Percentiles rank a stretch among this genome's conserved stretches.
phyloP scores from a whole-genome alignment of 257 asterid species.

The Solanum virginianum region DNA sequence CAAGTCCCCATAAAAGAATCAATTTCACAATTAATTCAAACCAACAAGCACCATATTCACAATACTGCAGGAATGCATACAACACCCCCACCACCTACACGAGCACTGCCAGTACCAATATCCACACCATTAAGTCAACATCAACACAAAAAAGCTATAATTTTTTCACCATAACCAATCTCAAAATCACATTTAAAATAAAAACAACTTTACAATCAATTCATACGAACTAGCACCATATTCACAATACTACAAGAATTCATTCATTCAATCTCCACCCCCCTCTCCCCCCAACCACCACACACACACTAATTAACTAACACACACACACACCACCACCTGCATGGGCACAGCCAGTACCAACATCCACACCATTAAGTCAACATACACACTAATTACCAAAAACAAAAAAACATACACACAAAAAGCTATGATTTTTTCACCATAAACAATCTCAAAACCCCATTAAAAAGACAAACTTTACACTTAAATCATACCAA shows the following conservation, averaged over 20 bases:
- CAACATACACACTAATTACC: not conserved
- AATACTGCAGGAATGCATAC: not conserved
- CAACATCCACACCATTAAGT: not conserved
- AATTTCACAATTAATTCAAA: not conserved
- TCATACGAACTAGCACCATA: not conserved
- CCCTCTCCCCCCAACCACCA: no score
- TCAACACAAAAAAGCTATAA: not conserved
- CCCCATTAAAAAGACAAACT: not conserved
- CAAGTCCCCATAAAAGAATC: not conserved
- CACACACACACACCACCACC: no score
- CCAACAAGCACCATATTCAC: not conserved
- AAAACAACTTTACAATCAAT: not conserved
- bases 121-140: slow-evolving; percentile 39
- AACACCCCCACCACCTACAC: slow-evolving; percentile 38
- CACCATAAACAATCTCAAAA: not conserved
- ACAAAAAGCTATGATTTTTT: no score
- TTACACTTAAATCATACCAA: not conserved
- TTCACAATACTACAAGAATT: not conserved
- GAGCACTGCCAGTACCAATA: slow-evolving; percentile 94
- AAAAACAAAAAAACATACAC: not conserved
- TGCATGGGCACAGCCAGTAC: not conserved
- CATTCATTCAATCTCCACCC: not conserved
- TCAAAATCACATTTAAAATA: not conserved
- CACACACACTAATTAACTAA: no score
- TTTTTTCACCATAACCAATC: not conserved